Evolutionary conservation across 495 filamentous ascomycete species (phyloP).

Genomic region (Xylaria palmicola): DNA sequence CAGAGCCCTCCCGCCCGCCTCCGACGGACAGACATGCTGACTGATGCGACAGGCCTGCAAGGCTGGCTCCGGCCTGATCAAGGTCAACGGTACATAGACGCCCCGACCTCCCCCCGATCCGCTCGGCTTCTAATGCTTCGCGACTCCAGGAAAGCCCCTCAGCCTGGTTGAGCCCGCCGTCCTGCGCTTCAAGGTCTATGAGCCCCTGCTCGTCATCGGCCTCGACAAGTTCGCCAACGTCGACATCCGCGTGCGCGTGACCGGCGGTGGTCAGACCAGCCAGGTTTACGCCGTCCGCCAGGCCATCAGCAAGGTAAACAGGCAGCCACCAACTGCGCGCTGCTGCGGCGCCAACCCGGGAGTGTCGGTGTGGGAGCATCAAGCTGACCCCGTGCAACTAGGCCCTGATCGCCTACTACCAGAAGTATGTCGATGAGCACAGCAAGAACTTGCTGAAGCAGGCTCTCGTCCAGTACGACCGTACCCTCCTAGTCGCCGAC

Average conservation of each 20-base stretch:
- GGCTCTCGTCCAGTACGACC: conserved; percentile 89
- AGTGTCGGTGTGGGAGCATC: not conserved
- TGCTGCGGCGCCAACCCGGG: no score
- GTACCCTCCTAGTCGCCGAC: conserved; percentile 94
- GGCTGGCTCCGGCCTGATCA: conserved; percentile 91
- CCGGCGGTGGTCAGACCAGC: conserved; percentile 94
- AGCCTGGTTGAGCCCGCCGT: conserved; percentile 91
- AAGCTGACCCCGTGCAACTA: not conserved
- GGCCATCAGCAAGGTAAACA: conserved; percentile 84
- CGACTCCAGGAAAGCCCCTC: conserved; percentile 67
- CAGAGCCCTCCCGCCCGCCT: not conserved
- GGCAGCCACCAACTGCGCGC: no score
- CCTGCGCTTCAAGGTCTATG: conserved; percentile 98
- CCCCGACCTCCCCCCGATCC: not conserved
- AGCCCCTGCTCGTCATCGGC: conserved; percentile 93
- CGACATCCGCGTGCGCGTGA: conserved; percentile 96
- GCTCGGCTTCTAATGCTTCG: conserved; percentile 1
- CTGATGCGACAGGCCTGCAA: conserved; percentile 30
- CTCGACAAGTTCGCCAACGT: conserved; percentile 94
- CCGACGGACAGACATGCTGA: conserved; percentile 15
- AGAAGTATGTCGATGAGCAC: conserved; percentile 99
- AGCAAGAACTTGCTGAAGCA: conserved; percentile 99
- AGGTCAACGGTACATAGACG: conserved; percentile 70
- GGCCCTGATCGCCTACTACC: conserved; percentile 94
- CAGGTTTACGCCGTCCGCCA: conserved; percentile 99